A percentile compares a stretch with the other conserved stretches of the same genome.
Conservation (phyloP, 768 basidiomycete species). For the Amanita molliuscula region DNA sequence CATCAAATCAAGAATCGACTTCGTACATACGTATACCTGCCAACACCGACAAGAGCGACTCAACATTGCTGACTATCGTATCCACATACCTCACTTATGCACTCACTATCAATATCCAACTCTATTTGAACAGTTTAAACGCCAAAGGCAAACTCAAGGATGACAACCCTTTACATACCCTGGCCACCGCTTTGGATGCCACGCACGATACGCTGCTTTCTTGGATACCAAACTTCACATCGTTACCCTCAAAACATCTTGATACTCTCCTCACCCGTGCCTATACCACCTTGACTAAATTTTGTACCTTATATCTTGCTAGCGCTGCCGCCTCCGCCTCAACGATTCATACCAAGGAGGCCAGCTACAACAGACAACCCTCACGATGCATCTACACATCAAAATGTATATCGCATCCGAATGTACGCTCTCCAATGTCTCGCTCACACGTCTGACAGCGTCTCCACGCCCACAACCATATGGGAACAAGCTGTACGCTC, state of each 20-base stretch:
- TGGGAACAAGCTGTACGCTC: conserved; percentile 62
- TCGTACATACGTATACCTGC: conserved; percentile 29
- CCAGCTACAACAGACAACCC: not conserved
- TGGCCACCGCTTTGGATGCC: conserved; percentile 12
- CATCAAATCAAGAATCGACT: not conserved
- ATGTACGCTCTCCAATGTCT: conserved; percentile 39
- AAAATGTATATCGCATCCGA: conserved; percentile 21
- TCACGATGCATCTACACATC: conserved; percentile 2
- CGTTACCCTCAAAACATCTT: conserved; percentile 39
- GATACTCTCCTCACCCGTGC: conserved; percentile 50
- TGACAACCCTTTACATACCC: conserved; percentile 5
- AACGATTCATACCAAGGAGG: conserved; percentile 5
- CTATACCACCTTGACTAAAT: conserved; percentile 44
- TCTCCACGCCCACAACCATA: conserved; percentile 42
- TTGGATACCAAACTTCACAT: conserved; percentile 30
- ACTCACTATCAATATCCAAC: conserved; percentile 29
- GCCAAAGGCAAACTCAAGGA: conserved; percentile 5
- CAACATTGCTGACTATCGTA: conserved; percentile 38
- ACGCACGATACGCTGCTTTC: conserved; percentile 9
- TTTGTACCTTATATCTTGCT: conserved; percentile 14
- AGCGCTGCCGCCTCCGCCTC: not conserved
- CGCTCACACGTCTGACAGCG: conserved; percentile 34
- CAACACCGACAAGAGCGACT: conserved; percentile 15
- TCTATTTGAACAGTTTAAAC: conserved; percentile 1
- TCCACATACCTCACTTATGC: conserved; percentile 52